Evolutionary conservation across 805 yeast species (phyloP).

Genomic region (Priceomyces melissophilus): DNA sequence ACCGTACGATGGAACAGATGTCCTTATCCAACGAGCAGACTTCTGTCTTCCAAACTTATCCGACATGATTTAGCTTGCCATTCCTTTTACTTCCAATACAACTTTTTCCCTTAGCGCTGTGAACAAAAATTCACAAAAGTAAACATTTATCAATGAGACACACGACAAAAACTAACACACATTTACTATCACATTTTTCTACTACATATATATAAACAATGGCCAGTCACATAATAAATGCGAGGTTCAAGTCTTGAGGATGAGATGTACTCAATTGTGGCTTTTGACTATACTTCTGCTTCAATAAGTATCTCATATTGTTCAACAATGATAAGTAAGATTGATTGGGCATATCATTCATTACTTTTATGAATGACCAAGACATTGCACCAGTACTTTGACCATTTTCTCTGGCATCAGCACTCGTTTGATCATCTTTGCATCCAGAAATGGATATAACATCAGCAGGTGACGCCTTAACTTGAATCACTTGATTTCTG

Average conservation of each 20-base stretch:
- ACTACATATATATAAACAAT: not conserved
- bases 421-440: conserved; percentile 40
- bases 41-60: conserved; percentile 42
- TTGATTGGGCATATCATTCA: conserved; percentile 28
- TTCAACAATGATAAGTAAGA: conserved; percentile 33
- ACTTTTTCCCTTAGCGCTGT: not conserved
- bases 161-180: conserved; percentile 3
- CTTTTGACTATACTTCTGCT: conserved; percentile 33
- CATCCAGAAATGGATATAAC: conserved; percentile 35
- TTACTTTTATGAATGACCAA: conserved; percentile 31
- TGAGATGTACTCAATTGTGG: conserved; percentile 40
- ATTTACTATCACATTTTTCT: not conserved
- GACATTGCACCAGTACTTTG: conserved; percentile 39
- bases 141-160: not conserved
- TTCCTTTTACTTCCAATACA: not conserved
- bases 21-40: conserved; percentile 43
- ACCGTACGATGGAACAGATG: conserved; percentile 40
- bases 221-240: conserved; percentile 26
- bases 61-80: conserved; percentile 14
- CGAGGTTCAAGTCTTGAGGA: conserved; percentile 37
- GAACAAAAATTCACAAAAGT: not conserved
- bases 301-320: conserved; percentile 32
- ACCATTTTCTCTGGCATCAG: conserved; percentile 37
- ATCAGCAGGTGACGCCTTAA: conserved; percentile 37
- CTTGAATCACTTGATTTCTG: conserved; percentile 21